Evolutionary conservation across 768 basidiomycete genomes (phyloP).

Genomic region (Pulveroboletus ravenelii): DNA sequence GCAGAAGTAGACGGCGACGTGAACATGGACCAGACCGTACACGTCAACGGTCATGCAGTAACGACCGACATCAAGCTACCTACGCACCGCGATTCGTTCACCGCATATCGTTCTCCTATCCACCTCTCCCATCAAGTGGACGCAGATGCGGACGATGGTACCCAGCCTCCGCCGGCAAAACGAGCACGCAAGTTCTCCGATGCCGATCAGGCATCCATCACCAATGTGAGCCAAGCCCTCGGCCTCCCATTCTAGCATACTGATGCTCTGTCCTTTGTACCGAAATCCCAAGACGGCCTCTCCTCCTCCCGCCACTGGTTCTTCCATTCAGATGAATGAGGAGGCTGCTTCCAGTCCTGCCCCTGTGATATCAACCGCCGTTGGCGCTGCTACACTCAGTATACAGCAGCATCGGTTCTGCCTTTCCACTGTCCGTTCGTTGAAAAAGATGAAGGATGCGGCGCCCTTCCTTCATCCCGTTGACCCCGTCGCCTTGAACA

Average conservation of each 20-base stretch:
- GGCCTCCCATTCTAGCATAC: conserved; percentile 49
- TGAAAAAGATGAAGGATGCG: conserved; percentile 87
- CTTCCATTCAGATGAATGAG: conserved; percentile 31
- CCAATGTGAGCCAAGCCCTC: conserved; percentile 58
- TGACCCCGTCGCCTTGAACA: conserved; percentile 75
- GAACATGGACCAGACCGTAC: conserved; percentile 24
- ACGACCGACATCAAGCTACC: conserved; percentile 1
- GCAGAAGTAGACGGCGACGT: conserved; percentile 29
- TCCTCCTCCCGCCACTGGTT: conserved; percentile 61
- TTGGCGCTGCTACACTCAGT: conserved; percentile 44
- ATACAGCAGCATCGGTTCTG: conserved; percentile 75
- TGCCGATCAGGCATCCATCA: conserved; percentile 66
- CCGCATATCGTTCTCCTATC: conserved; percentile 32
- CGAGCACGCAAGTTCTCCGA: conserved; percentile 73
- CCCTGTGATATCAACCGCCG: conserved; percentile 1
- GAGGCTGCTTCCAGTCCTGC: conserved; percentile 17
- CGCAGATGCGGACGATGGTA: conserved; percentile 39
- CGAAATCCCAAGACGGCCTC: conserved; percentile 56
- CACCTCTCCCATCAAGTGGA: conserved; percentile 28
- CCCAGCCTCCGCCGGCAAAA: conserved; percentile 77
- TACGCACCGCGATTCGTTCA: conserved; percentile 32
- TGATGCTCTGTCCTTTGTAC: conserved; percentile 36
- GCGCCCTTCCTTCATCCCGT: conserved; percentile 82
- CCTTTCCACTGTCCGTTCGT: conserved; percentile 64
- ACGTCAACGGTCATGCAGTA: conserved; percentile 25